phyloP scores from a whole-genome alignment of 2,329 filamentous ascomycete genomes.

The Stagonosporopsis chrysanthemi region DNA sequence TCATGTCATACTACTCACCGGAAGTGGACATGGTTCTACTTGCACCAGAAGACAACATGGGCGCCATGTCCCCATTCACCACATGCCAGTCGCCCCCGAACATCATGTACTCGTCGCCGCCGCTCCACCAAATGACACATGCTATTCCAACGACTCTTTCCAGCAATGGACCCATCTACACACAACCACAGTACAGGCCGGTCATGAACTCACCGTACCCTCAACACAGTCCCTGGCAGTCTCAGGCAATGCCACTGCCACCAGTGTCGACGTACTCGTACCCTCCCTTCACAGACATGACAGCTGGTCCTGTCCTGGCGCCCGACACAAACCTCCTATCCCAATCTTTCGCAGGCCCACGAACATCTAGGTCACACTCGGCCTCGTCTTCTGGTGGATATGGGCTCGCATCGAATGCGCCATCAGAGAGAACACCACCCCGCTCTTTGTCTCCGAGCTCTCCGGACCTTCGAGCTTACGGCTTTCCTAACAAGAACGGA shows the following conservation, averaged over 20 bases:
- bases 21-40: slow-evolving; percentile 49
- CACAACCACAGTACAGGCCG: slow-evolving; percentile 40
- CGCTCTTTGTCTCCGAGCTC: slow-evolving; percentile 51
- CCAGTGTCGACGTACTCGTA: slow-evolving; percentile 47
- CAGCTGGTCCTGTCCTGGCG: slow-evolving; percentile 32
- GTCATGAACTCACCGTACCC: slow-evolving; percentile 46
- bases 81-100: slow-evolving; percentile 48
- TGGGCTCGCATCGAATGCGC: slow-evolving; percentile 35
- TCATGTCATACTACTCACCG: slow-evolving; percentile 46
- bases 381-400: slow-evolving; percentile 41
- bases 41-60: slow-evolving; percentile 43
- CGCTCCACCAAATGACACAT: slow-evolving; percentile 42
- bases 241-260: slow-evolving; percentile 40
- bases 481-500: slow-evolving; percentile 55
- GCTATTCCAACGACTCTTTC: slow-evolving; percentile 34
- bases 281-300: slow-evolving; percentile 41
- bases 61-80: slow-evolving; percentile 47
- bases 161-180: slow-evolving; percentile 37
- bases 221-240: slow-evolving; percentile 42
- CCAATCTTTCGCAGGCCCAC: slow-evolving; percentile 30
- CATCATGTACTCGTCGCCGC: slow-evolving; percentile 50
- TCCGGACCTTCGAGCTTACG: slow-evolving; percentile 51
- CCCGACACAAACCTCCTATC: slow-evolving; percentile 36
- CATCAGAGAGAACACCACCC: slow-evolving; percentile 42
- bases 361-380: slow-evolving; percentile 47